Evolutionary conservation across 768 basidiomycete genomes (phyloP).

Genomic region (Trametes sanguinea): DNA sequence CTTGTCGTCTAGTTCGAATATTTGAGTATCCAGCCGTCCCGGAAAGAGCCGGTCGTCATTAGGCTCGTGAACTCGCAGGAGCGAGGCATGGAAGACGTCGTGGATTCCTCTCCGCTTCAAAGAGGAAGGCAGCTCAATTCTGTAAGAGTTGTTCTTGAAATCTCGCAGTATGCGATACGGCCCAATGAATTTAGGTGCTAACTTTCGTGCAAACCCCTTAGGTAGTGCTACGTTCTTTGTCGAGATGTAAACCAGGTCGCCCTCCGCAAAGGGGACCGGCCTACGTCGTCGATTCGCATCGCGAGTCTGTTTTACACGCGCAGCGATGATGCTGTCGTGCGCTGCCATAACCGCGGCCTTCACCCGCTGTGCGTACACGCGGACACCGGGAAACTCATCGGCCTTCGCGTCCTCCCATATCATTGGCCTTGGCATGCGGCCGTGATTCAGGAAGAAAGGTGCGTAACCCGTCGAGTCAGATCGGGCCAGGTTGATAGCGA

Average conservation of each 20-base stretch:
- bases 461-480: constrained; percentile 39
- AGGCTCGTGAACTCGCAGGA: constrained; percentile 32
- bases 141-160: constrained; percentile 30
- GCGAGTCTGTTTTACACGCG: constrained; percentile 34
- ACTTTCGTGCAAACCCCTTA: constrained; percentile 36
- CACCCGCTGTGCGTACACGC: constrained; percentile 29
- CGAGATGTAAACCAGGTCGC: constrained; percentile 40
- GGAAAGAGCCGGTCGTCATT: constrained; percentile 43
- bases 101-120: constrained; percentile 33
- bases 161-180: constrained; percentile 36
- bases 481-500: constrained; percentile 39
- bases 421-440: constrained; percentile 28
- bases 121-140: constrained; percentile 34
- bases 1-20: constrained; percentile 25
- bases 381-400: constrained; percentile 29
- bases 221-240: constrained; percentile 40
- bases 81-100: constrained; percentile 38
- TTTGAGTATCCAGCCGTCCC: constrained; percentile 28
- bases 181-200: constrained; percentile 42
- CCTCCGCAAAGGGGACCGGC: constrained; percentile 23
- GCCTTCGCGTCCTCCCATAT: constrained; percentile 28
- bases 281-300: constrained; percentile 32
- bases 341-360: constrained; percentile 32
- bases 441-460: constrained; percentile 34
- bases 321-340: constrained; percentile 41